Base-by-base conservation (phyloP, 31 red algal species). In the Porphyra umbilicalis region DNA sequence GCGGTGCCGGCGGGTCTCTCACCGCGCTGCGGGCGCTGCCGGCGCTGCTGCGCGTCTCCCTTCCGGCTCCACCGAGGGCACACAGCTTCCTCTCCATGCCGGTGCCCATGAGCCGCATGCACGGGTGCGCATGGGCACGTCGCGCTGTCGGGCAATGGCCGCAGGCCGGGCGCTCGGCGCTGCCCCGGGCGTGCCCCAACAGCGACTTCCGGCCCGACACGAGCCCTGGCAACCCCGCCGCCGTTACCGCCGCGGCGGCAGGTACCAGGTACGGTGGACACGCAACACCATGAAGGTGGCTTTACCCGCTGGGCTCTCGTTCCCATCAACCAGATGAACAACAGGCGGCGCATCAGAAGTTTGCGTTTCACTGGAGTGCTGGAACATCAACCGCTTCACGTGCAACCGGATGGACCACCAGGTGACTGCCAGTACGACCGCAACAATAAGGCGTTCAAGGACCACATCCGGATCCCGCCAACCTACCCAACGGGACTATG, bases 351-450 rank as follows among this genome's bases (percentile, higher is more conserved):
- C 86, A 88, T 33, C 32, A 77, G 35, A 82, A 83, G 81, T 83
- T 88, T 81, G 86, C 86, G 15, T 88, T 88, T 57, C 81, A 88
- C 76, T 88, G 83, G 36, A 88, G 77, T 88, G 86, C 37, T 88
- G 86, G 86, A 88, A 79, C 83, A 78, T 83, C 16, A 82, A 82
- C n/a, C 68, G 80, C 36, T 88, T 88, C 38, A 32, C 34, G 39
- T 88, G 86, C 42, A 83, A 77, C 36, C 76, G 79, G 35, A 83
- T 88, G 76, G 86, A 88, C 31, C 83, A 79, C 32, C 86, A 88
- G 40, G 86, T 15, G 86, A 88, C 77, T 88, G 86, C 81, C 44
- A 88, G 33, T 88, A 88, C 38, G 86, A 88, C 80, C 78, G 86
- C 74, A 34, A 88, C 29, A 88, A 88, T 35, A 42, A 88, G 74